Evolutionary conservation across 306 rosid genomes (phyloP), one percentile per base, ranked within the genome.

Genomic region (Vigna reflexopilosa): DNA sequence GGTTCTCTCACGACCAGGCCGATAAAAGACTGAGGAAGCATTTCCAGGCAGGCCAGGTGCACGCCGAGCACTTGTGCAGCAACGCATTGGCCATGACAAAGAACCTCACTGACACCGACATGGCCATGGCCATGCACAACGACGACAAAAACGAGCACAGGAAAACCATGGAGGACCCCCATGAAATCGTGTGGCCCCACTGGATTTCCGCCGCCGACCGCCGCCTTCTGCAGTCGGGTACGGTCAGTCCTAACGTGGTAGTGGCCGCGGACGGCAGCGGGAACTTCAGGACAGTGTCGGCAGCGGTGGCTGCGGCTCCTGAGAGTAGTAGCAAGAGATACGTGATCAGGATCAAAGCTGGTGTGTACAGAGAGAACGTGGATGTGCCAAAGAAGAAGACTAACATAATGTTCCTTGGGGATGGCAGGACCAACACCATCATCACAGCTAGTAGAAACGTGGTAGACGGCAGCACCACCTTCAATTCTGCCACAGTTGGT

Each of bases 191-290:
- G 44, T 90, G 97, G 96, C 97, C 96, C 7, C 80, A 82, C 62
- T 93, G 97, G 97, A 36, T 93, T 71, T 75, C 97, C 5, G 85
- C 36, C 11, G 82, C 67, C 0, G 96, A 90, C 34, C 69, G 96
- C 68, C 75, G 83, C 47, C 86, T 90, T 19, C 58, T 93, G 82
- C 97, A 93, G 72, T 65, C 89, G 5, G 28, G 82, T 0, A 0
- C 86, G 1, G 83, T 73, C 6, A 83, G 72, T 2, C 84, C 94
- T 0, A 52, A 93, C 16, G 90, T 79, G 3, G 88, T 89, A 34
- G 97, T 93, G 70, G 97, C 96, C 0, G 90, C 88, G 0, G 97
- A 93, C 28, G 96, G 96, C 5, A 90, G 87, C 5, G 97, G 97
- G 0, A 3, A 88, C 30, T 90, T 42, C 61, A 79, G 4, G 82